Conservation (phyloP, 768 basidiomycete genomes). For the Lactarius trivialis region DNA sequence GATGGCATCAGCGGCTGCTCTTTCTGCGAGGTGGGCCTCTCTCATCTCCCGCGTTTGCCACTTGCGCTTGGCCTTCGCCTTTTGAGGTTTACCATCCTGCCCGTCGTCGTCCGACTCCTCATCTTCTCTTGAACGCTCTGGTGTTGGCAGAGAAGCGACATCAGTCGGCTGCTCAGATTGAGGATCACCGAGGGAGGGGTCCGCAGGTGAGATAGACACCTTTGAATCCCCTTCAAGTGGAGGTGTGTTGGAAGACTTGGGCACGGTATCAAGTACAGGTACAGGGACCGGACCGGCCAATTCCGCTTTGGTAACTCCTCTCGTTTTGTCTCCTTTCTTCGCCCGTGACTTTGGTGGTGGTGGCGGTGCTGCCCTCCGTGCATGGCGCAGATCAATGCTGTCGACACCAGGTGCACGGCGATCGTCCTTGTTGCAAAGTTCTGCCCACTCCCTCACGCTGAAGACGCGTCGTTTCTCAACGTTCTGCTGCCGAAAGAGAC, state of each 20-base stretch:
- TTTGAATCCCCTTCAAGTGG: not conserved
- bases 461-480: slow-evolving; percentile 78
- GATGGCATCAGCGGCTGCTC: slow-evolving; percentile 36
- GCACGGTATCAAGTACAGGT: not conserved
- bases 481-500: slow-evolving; percentile 86
- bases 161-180: not conserved
- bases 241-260: slow-evolving; percentile 10
- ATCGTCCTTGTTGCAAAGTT: slow-evolving; percentile 65
- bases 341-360: slow-evolving; percentile 32
- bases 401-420: slow-evolving; percentile 66
- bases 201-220: not conserved
- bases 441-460: slow-evolving; percentile 86
- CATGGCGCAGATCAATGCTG: slow-evolving; percentile 51
- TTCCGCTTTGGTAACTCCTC: slow-evolving; percentile 42
- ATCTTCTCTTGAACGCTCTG: slow-evolving; percentile 22
- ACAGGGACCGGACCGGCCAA: slow-evolving; percentile 14
- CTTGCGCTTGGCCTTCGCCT: slow-evolving; percentile 36
- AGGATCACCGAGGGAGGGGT: not conserved
- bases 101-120: slow-evolving; percentile 22
- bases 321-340: slow-evolving; percentile 38
- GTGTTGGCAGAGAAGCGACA: slow-evolving; percentile 6
- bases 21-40: slow-evolving; percentile 45
- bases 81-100: slow-evolving; percentile 32
- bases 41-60: slow-evolving; percentile 35
- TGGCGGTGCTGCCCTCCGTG: slow-evolving; percentile 32